A percentile compares a stretch with the other conserved stretches of the same genome.
Conservation (phyloP, 257 asterid genomes). For the Penstemon davidsonii region DNA sequence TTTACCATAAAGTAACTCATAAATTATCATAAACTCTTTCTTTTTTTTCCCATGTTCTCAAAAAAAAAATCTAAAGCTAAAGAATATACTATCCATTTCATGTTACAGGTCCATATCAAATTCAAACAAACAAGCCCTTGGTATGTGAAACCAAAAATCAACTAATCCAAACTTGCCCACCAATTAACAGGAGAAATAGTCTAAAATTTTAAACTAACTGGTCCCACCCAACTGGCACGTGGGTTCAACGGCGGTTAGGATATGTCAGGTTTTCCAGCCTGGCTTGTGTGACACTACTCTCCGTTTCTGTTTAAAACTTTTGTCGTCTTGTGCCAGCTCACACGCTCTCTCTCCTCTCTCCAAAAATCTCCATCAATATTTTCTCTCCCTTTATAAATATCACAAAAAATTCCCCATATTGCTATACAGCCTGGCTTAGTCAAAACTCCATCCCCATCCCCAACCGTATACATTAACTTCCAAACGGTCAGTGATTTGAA, state of each 20-base stretch:
- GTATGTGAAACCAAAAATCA: background rate
- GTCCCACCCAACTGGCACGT: constrained; percentile 22
- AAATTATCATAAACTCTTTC: no score
- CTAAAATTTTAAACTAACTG: no score
- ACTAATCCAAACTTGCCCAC: background rate
- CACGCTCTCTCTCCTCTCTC: constrained; percentile 15
- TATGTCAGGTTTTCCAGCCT: constrained; percentile 49
- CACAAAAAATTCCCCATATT: constrained; percentile 18
- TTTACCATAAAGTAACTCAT: no score
- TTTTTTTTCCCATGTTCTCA: no score
- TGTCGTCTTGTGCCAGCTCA: constrained; percentile 30
- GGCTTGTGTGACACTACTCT: constrained; percentile 35
- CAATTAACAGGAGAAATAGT: background rate
- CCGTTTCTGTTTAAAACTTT: constrained; percentile 8
- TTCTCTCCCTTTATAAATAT: constrained; percentile 19
- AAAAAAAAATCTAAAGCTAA: no score
- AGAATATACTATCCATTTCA: no score
- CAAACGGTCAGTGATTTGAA: constrained; percentile 67
- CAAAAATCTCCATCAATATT: background rate
- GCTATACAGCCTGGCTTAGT: constrained; percentile 56
- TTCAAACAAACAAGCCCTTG: no score
- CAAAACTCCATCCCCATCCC: constrained; percentile 31
- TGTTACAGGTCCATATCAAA: no score
- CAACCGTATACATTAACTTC: constrained; percentile 48
- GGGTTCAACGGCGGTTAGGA: constrained; percentile 42